Conservation (phyloP, 116 monocot genomes). For the Iris pallida region DNA sequence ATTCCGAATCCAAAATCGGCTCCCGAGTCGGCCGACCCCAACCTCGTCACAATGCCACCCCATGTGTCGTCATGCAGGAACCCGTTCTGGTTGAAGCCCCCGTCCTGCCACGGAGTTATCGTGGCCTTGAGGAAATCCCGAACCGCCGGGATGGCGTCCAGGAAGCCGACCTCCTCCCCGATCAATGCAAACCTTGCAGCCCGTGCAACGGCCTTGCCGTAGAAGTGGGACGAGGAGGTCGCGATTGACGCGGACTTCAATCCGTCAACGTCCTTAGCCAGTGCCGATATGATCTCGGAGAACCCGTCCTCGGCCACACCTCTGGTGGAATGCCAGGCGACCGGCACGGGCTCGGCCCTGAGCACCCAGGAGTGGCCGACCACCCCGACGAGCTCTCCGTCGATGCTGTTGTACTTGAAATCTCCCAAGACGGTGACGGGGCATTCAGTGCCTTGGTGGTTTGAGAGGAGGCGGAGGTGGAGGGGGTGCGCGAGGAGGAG, state of each 20-base stretch:
- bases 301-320: slow-evolving; percentile 48
- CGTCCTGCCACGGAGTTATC: slow-evolving; percentile 80
- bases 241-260: slow-evolving; percentile 39
- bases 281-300: slow-evolving; percentile 52
- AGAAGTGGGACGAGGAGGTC: slow-evolving; percentile 85
- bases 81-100: slow-evolving; percentile 65
- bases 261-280: slow-evolving; percentile 47
- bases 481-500: slow-evolving; percentile 89
- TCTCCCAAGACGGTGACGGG: slow-evolving; percentile 27
- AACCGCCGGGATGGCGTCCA: slow-evolving; percentile 58
- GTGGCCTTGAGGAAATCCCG: slow-evolving; percentile 38
- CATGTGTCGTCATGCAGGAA: slow-evolving; percentile 76
- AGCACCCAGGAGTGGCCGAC: slow-evolving; percentile 75
- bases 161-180: slow-evolving; percentile 64
- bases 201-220: slow-evolving; percentile 85
- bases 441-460: not conserved
- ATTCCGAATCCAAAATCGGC: slow-evolving; percentile 89
- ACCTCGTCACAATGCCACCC: slow-evolving; percentile 81
- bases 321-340: slow-evolving; percentile 63
- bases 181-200: slow-evolving; percentile 84
- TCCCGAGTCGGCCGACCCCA: slow-evolving; percentile 62
- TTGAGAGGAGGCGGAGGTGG: slow-evolving; percentile 47
- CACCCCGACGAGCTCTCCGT: slow-evolving; percentile 84
- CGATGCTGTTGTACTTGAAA: slow-evolving; percentile 70
- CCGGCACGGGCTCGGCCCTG: slow-evolving; percentile 54